Evolutionary conservation across 75 land plant species (phyloP), one percentile per base, ranked within the genome.

Genomic region (Isoetes taiwanensis): DNA sequence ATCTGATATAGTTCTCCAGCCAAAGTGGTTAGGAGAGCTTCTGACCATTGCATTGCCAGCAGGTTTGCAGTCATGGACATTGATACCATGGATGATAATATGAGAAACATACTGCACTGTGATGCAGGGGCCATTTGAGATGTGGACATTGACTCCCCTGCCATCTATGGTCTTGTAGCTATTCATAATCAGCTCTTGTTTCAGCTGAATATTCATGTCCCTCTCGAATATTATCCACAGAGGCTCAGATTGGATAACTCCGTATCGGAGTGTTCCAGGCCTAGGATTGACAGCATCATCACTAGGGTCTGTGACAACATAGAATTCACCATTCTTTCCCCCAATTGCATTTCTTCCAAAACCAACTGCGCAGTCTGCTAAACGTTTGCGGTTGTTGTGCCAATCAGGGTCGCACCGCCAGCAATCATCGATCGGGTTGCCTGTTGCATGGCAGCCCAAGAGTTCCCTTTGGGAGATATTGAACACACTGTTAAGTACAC

Each of bases 311-410:
- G 74, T 61, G 8, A 57, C 68, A 24, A 68, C 64, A 57, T 76
- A 76, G 48, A 71, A 62, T 28, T 28, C 53, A 0, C 82, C 82
- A 43, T 67, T 58, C 1, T 43, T 19, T 5, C 82, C 82, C 2
- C 82, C 82, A 16, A 68, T 41, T 10, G 82, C 71, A 28, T 76
- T 64, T 43, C 63, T 64, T 43, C 82, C 82, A 48, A 79, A 79
- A 23, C 82, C 82, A 43, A 67, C 68, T 0, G 68, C 82, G 33
- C 82, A 79, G 35, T 79, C 82, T 11, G 82, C 82, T 10, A 79
- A 63, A 11, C 75, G 33, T 59, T 76, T 74, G 2, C 82, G 66
- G 75, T 75, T 75, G 21, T 28, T 31, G 40, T 54, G 66, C 82
- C 82, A 79, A 43, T 72, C 38, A 31, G 75, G 69, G 56, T 79